Conservation (phyloP, 2,329 filamentous ascomycete genomes). For the Colletotrichum scovillei region DNA sequence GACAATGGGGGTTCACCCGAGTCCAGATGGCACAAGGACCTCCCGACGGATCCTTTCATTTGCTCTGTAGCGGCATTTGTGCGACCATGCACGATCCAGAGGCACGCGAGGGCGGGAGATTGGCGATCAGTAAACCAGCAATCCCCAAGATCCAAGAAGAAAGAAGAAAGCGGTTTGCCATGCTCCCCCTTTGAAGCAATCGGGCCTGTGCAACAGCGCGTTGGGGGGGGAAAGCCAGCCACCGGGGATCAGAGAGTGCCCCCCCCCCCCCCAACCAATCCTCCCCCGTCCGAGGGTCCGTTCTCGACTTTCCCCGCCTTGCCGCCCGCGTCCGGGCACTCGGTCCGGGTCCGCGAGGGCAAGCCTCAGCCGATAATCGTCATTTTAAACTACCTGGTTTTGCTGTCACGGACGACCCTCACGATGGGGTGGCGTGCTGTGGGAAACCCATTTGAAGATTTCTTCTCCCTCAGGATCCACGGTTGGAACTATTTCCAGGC, state of each 20-base stretch:
- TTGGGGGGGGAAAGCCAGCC: slow-evolving; percentile 3
- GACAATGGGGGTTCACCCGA: neutral
- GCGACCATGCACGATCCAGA: neutral
- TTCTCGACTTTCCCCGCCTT: neutral
- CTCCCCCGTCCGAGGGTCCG: neutral
- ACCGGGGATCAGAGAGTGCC: neutral
- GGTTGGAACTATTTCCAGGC: neutral
- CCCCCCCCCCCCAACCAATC: too few species aligned
- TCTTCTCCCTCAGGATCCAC: neutral
- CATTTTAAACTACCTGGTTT: neutral
- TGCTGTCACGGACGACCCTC: neutral
- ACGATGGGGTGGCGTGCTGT: neutral
- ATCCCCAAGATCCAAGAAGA: too few species aligned
- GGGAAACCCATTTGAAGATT: neutral
- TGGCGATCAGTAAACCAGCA: slow-evolving; percentile 13
- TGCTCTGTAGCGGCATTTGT: neutral
- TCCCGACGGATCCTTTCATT: neutral
- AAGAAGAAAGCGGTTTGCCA: neutral
- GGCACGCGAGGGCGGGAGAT: slow-evolving; percentile 2
- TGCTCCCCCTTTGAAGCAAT: neutral
- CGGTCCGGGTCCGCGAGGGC: neutral
- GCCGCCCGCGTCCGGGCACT: slow-evolving; percentile 1
- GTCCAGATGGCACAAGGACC: neutral
- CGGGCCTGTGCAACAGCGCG: slow-evolving; percentile 2
- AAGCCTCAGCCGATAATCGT: neutral